Base-by-base conservation (phyloP, 768 basidiomycete genomes). In the Psilocybe cyanescens region DNA sequence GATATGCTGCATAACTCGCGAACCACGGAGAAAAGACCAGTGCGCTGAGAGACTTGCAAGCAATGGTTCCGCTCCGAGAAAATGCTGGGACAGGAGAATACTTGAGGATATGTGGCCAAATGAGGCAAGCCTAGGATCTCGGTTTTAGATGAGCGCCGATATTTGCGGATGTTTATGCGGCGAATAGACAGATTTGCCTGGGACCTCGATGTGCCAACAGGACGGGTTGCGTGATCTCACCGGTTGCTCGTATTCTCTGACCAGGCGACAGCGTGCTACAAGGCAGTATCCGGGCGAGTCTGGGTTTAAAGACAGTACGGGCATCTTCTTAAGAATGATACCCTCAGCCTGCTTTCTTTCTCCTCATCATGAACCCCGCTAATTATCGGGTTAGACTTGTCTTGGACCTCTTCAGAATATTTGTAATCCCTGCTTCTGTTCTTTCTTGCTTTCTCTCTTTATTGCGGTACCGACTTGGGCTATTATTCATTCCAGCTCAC, bases 381-480 rank as follows among this genome's bases (percentile, higher is more conserved):
- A 67, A 70, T 58, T 87, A 86, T 70, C 85, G 86, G 46, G 67
- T 76, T 11, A 78, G 87, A 39, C 75, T 88, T 57, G 67, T 82
- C 57, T 68, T 69, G 45, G 87, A 88, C 67, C 66, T 88, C 35
- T 67, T 71, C 41, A 75, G 71, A 12, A 73, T 77, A 24, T 33
- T 83, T 19, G 69, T 79, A 17, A 64, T 81, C 0, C 86, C 86
- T 58, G 77, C 75, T 14, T 33, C 78, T 17, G 60, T 71, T 4
- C 70, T 86, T 46, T 75, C 71, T 7, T 31, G 71, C 11, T 28
- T 71, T 39, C 67, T 78, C 24, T 69, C 68, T 12, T 31, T 76
- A 61, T 62, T 71, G 50, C 67, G 60, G n/a, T 41, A 69, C 35
- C 71, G 49, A 11, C 68, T 84, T 3, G 78, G 82, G 2, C 68